These are phyloP conservation scores for Strigomonas galati DNA, from an alignment of 208 protist species.

Conservation along the genomic window DNA sequence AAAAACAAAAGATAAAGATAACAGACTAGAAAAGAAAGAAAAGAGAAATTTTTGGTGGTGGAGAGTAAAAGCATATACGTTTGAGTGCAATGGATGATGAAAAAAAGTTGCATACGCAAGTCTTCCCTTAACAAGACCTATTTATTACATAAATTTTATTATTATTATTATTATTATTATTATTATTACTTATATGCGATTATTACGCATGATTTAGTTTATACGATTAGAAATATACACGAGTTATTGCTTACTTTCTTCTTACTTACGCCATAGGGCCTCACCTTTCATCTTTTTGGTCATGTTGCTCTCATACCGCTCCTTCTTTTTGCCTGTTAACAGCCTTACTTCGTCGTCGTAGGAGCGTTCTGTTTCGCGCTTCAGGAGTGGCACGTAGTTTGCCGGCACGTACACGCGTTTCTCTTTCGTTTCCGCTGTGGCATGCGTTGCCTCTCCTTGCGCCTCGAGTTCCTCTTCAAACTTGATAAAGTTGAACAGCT, in stretches of 20 bases:
- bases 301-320: constrained; percentile 72
- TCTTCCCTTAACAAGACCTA: no score
- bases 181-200: no score
- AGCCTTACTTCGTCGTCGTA: constrained; percentile 64
- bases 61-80: background rate
- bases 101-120: no score
- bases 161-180: no score
- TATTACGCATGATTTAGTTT: no score
- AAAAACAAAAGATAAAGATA: constrained; percentile 6
- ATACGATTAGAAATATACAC: no score
- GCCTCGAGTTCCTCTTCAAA: constrained; percentile 2
- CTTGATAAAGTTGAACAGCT: constrained; percentile 31
- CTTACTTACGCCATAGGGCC: background rate
- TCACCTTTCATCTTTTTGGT: constrained; percentile 52
- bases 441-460: background rate
- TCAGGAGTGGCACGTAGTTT: constrained; percentile 63
- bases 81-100: no score
- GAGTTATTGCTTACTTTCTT: background rate
- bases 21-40: background rate
- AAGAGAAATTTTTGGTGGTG: background rate
- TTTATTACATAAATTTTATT: no score
- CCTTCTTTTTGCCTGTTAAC: constrained; percentile 63
- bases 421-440: background rate
- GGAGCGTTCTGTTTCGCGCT: constrained; percentile 75
- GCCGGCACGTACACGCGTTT: no score